These are phyloP conservation scores for Carallia brachiata DNA, from an alignment of 345 rosid genomes.

Conservation along the genomic window DNA sequence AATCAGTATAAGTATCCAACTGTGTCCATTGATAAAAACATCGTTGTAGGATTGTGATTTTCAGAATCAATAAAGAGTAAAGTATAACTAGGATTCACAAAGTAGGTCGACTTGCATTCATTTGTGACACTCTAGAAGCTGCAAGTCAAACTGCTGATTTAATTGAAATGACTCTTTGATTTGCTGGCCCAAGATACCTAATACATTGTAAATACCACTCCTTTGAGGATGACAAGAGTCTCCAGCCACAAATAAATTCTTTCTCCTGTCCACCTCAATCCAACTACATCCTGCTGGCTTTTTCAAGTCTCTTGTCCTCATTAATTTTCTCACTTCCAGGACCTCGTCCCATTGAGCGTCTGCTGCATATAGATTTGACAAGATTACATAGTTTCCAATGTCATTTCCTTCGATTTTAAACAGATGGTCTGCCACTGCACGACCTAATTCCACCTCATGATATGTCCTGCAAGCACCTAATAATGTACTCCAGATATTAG, in stretches of 20 bases:
- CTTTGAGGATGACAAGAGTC: slow-evolving; percentile 66
- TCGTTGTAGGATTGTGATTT: too few species aligned
- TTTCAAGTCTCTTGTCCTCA: slow-evolving; percentile 62
- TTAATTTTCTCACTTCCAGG: slow-evolving; percentile 65
- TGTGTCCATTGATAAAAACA: too few species aligned
- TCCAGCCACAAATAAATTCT: slow-evolving; percentile 66
- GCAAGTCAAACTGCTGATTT: slow-evolving; percentile 24
- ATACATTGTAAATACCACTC: slow-evolving; percentile 36
- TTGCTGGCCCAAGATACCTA: slow-evolving; percentile 47
- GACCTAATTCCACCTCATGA: slow-evolving; percentile 61
- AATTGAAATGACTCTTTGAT: slow-evolving; percentile 50
- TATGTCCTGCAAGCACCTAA: slow-evolving; percentile 73
- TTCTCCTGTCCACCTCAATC: slow-evolving; percentile 68
- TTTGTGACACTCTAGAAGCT: slow-evolving; percentile 15
- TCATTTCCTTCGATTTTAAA: slow-evolving; percentile 56
- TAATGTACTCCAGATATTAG: slow-evolving; percentile 69
- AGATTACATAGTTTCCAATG: slow-evolving; percentile 59
- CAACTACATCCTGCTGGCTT: slow-evolving; percentile 92
- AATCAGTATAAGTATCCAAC: too few species aligned
- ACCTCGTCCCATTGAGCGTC: slow-evolving; percentile 79
- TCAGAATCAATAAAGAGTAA: neutral
- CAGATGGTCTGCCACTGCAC: slow-evolving; percentile 52
- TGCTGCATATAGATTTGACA: slow-evolving; percentile 88
- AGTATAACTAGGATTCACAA: neutral
- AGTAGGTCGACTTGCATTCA: slow-evolving; percentile 11